A percentile compares a stretch with the other conserved stretches of the same genome.
These are phyloP conservation scores for Emergomyces orientalis DNA, from an alignment of 2,329 filamentous ascomycete genomes.

Conservation along the genomic window DNA sequence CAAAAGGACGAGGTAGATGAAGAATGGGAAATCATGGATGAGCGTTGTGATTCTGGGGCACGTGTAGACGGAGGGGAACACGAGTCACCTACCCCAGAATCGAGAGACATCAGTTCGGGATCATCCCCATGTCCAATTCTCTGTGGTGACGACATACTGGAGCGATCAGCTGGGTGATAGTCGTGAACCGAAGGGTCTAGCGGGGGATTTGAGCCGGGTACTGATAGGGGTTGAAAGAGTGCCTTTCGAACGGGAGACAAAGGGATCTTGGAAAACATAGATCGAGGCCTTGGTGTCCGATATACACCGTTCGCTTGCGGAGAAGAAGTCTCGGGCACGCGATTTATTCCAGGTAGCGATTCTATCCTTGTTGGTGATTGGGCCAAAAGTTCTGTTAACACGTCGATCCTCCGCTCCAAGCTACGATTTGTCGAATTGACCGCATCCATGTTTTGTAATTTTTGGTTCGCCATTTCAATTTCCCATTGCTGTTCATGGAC, in stretches of 20 bases:
- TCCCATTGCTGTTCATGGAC: slow-evolving; percentile 28
- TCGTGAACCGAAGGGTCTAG: background rate
- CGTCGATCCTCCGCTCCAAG: slow-evolving; percentile 28
- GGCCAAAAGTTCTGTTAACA: slow-evolving; percentile 29
- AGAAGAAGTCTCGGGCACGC: background rate
- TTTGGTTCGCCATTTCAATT: slow-evolving; percentile 25
- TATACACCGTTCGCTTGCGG: slow-evolving; percentile 14
- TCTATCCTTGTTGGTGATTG: slow-evolving; percentile 23
- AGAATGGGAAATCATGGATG: slow-evolving; percentile 20
- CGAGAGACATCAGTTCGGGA: slow-evolving; percentile 17
- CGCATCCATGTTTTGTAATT: slow-evolving; percentile 24
- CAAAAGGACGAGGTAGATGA: slow-evolving; percentile 18
- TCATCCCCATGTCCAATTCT: slow-evolving; percentile 5
- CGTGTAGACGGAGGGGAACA: slow-evolving; percentile 14
- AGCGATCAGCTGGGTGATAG: background rate
- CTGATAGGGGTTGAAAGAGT: slow-evolving; percentile 16
- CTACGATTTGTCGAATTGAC: slow-evolving; percentile 27
- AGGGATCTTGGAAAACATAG: slow-evolving; percentile 23
- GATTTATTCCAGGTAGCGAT: background rate
- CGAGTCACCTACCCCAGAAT: slow-evolving; percentile 19
- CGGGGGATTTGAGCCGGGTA: slow-evolving; percentile 7
- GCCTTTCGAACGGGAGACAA: slow-evolving; percentile 19
- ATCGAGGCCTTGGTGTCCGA: slow-evolving; percentile 21
- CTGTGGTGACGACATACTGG: slow-evolving; percentile 9
- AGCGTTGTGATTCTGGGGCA: slow-evolving; percentile 19